These are phyloP conservation scores for Nepenthes alata DNA, from an alignment of 179 eudicot species.

Conservation along the genomic window DNA sequence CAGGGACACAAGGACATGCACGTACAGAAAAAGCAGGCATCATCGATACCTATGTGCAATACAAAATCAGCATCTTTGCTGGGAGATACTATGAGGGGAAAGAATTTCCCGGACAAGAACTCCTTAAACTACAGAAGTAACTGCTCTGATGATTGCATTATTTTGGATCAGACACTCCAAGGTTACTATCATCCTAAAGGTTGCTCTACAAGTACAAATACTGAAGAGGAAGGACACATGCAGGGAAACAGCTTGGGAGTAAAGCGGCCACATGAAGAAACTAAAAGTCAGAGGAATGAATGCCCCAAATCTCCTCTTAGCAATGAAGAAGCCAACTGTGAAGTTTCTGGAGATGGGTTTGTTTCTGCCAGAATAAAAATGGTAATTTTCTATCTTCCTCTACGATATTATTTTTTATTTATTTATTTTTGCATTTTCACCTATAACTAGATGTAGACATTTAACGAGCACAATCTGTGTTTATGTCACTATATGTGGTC, in stretches of 20 bases:
- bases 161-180: constrained; percentile 29
- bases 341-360: constrained; percentile 55
- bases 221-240: constrained; percentile 45
- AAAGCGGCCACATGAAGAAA: constrained; percentile 50
- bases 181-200: constrained; percentile 18
- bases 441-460: not conserved
- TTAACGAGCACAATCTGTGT: no score
- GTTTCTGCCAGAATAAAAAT: constrained; percentile 85
- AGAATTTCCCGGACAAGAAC: constrained; percentile 16
- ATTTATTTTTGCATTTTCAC: not conserved
- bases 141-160: constrained; percentile 33
- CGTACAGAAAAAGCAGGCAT: constrained; percentile 25
- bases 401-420: not conserved
- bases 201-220: constrained; percentile 21
- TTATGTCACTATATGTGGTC: not conserved
- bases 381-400: constrained; percentile 29
- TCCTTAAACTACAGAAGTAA: constrained; percentile 15
- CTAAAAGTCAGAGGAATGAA: constrained; percentile 51
- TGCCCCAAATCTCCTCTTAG: constrained; percentile 41
- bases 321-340: constrained; percentile 45
- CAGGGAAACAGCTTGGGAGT: constrained; percentile 31
- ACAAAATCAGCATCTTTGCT: constrained; percentile 34
- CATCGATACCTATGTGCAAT: constrained; percentile 30
- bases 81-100: constrained; percentile 24
- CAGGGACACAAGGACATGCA: constrained; percentile 42